These are phyloP conservation scores for Hygrocybe punicea DNA, from an alignment of 768 basidiomycete species.

Conservation along the genomic window DNA sequence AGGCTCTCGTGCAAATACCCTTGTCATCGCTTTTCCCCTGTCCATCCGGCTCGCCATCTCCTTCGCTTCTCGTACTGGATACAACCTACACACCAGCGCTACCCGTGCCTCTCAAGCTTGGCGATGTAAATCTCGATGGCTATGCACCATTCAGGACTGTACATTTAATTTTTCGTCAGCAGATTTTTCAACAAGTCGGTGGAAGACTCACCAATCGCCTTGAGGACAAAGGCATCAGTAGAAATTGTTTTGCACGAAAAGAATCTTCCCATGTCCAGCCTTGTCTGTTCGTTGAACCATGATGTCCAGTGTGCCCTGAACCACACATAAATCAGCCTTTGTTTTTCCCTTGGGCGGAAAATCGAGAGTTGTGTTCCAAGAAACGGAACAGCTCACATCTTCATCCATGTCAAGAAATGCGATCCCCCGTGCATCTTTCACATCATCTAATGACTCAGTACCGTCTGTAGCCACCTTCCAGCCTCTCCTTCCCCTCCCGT, in stretches of 20 bases:
- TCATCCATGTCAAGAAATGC: constrained; percentile 55
- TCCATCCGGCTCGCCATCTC: constrained; percentile 22
- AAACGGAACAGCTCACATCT: too few species aligned
- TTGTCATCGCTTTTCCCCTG: constrained; percentile 55
- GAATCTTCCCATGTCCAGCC: constrained; percentile 56
- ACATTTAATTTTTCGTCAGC: constrained; percentile 7
- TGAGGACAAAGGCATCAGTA: constrained; percentile 99
- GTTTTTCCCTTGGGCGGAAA: constrained; percentile 38
- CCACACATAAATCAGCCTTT: constrained; percentile 42
- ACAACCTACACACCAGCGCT: constrained; percentile 60
- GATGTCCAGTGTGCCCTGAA: constrained; percentile 87
- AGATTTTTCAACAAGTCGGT: constrained; percentile 8
- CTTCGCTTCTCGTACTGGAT: constrained; percentile 69
- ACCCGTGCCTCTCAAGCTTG: constrained; percentile 75
- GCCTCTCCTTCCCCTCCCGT: constrained; percentile 56
- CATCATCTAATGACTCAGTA: constrained; percentile 54
- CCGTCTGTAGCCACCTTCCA: constrained; percentile 58
- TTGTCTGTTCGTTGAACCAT: constrained; percentile 80
- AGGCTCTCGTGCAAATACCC: constrained; percentile 69
- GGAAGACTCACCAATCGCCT: constrained; percentile 73
- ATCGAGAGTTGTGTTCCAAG: too few species aligned
- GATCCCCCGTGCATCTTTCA: constrained; percentile 81
- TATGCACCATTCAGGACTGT: constrained; percentile 87
- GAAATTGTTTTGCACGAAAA: constrained; percentile 94
- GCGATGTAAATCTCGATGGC: constrained; percentile 91